Conservation (phyloP, 1,139 yeast species). For the Pichia norvegensis region DNA sequence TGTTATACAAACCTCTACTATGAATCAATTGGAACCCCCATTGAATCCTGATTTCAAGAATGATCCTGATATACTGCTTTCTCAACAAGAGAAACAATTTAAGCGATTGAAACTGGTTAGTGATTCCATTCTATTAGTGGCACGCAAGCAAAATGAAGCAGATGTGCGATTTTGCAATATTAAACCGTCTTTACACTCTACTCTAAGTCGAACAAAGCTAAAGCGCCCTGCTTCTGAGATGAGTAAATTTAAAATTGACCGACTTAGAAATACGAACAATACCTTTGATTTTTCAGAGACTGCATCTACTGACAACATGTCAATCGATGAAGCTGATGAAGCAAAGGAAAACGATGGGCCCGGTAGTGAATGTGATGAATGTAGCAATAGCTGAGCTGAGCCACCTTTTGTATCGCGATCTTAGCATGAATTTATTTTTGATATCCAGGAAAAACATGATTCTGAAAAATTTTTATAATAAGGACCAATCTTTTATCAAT, state of each 20-base stretch:
- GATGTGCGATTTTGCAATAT: not conserved
- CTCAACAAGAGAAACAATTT: not conserved
- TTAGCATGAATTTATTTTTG: not conserved
- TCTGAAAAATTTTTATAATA: not conserved
- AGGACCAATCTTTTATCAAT: not conserved
- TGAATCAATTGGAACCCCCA: conserved; percentile 21
- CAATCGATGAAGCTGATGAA: conserved; percentile 8
- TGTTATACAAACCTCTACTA: conserved; percentile 20
- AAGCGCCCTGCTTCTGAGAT: not conserved
- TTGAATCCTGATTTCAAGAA: conserved; percentile 9
- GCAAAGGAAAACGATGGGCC: not conserved
- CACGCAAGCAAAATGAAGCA: not conserved
- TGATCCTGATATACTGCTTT: conserved; percentile 4
- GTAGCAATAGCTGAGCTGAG: not conserved
- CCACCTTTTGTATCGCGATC: not conserved
- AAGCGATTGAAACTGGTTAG: conserved; percentile 1
- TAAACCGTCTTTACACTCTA: not conserved
- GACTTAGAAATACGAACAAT: not conserved
- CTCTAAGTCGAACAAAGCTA: not conserved
- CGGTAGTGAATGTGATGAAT: conserved; percentile 4
- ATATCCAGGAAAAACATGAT: no score
- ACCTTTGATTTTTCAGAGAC: conserved; percentile 3
- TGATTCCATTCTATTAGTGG: not conserved
- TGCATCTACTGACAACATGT: conserved; percentile 6
- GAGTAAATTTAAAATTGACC: not conserved